Conservation (phyloP, 176 grass and related monocot genomes). For the Phoenix roebelenii region DNA sequence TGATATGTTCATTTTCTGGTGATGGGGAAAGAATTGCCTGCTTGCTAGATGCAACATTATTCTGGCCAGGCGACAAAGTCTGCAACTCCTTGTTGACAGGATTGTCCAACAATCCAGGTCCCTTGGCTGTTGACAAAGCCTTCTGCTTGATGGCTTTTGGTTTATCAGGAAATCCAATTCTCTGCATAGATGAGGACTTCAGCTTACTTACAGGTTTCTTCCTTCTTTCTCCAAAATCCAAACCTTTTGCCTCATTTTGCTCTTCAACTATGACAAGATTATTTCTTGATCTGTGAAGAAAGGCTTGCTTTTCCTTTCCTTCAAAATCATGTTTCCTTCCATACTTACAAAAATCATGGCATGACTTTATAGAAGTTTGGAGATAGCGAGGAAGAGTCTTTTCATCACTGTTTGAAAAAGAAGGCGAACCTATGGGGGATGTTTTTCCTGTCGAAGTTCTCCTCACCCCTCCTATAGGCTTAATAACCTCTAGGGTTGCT, state of each 20-base stretch:
- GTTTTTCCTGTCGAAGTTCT: constrained; percentile 27
- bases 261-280: not conserved
- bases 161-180: constrained; percentile 30
- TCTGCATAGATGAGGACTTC: constrained; percentile 30
- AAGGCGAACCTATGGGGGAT: constrained; percentile 23
- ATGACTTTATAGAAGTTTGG: constrained; percentile 59
- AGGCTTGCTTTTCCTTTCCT: constrained; percentile 22
- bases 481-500: not conserved
- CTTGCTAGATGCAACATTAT: constrained; percentile 31
- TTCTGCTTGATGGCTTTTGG: constrained; percentile 20
- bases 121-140: constrained; percentile 24
- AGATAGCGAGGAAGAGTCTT: constrained; percentile 54
- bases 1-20: constrained; percentile 7
- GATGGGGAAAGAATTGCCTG: constrained; percentile 18
- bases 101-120: constrained; percentile 25
- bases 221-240: constrained; percentile 25
- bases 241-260: not conserved
- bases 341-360: constrained; percentile 94
- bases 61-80: constrained; percentile 16
- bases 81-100: constrained; percentile 16
- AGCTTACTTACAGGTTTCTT: constrained; percentile 36
- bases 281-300: not conserved
- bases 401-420: constrained; percentile 31
- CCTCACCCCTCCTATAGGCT: not conserved
- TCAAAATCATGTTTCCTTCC: constrained; percentile 41